A percentile compares a stretch with the other conserved stretches of the same genome.
Evolutionary conservation across 2,329 filamentous ascomycete species (phyloP).

Genomic region (Sordariomycetes sp.): DNA sequence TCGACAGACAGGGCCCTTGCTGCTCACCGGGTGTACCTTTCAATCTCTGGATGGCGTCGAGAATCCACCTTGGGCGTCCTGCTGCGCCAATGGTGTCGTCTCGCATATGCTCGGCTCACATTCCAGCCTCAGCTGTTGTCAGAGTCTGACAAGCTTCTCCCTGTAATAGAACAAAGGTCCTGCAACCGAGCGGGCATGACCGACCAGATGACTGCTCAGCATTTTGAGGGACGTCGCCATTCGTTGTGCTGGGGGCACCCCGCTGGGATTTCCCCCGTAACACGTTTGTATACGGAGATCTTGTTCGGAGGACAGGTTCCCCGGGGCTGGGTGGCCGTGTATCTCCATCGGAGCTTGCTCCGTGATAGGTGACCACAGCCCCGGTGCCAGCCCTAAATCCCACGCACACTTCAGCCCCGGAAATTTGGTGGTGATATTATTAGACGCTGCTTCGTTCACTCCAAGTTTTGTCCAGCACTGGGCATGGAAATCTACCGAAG

Average conservation of each 20-base stretch:
- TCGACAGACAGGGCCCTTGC: neutral
- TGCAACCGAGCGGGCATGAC: neutral
- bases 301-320: neutral
- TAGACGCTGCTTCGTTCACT: neutral
- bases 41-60: neutral
- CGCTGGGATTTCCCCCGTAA: too few species aligned
- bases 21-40: neutral
- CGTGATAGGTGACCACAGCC: neutral
- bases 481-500: neutral
- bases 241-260: neutral
- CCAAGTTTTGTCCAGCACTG: neutral
- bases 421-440: neutral
- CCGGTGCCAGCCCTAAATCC: neutral
- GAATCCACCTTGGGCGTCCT: neutral
- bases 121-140: neutral
- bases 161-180: neutral
- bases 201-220: neutral
- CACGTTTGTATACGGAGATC: neutral
- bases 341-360: neutral
- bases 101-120: neutral
- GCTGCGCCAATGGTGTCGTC: neutral
- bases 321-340: neutral
- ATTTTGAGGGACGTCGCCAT: neutral
- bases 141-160: neutral
- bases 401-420: neutral